Conservation (phyloP, 805 yeast genomes). For the Sugiyamaella valdiviana region DNA sequence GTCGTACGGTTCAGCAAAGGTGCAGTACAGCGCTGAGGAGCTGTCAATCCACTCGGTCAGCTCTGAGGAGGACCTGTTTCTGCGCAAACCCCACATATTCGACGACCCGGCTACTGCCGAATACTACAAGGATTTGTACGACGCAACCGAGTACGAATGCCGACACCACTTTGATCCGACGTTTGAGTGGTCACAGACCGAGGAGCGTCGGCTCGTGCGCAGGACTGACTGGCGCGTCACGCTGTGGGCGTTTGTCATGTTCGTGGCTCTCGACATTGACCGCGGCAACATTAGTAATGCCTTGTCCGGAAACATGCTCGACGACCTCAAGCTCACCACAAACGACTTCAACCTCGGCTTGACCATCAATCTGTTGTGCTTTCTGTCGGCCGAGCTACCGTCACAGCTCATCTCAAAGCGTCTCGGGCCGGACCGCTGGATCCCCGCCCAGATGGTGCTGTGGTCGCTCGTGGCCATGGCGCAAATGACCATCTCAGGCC, state of each 20-base stretch:
- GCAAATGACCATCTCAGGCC: conserved; percentile 41
- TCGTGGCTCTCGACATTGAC: conserved; percentile 51
- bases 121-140: conserved; percentile 40
- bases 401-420: conserved; percentile 60
- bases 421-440: conserved; percentile 57
- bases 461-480: conserved; percentile 53
- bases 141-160: conserved; percentile 47
- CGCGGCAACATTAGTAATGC: conserved; percentile 52
- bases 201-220: conserved; percentile 41
- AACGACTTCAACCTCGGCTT: conserved; percentile 52
- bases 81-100: conserved; percentile 22
- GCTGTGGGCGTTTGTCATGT: conserved; percentile 49
- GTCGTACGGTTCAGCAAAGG: background rate
- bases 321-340: conserved; percentile 47
- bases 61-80: background rate
- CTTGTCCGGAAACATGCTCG: conserved; percentile 47
- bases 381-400: conserved; percentile 55
- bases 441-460: conserved; percentile 48
- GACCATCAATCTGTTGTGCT: conserved; percentile 47
- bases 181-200: conserved; percentile 43
- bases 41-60: background rate
- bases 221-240: conserved; percentile 51
- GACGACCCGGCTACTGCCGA: conserved; percentile 41
- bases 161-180: conserved; percentile 47
- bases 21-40: background rate